Evolutionary conservation across 306 rosid genomes (phyloP).

Genomic region (Mimosa bimucronata): DNA sequence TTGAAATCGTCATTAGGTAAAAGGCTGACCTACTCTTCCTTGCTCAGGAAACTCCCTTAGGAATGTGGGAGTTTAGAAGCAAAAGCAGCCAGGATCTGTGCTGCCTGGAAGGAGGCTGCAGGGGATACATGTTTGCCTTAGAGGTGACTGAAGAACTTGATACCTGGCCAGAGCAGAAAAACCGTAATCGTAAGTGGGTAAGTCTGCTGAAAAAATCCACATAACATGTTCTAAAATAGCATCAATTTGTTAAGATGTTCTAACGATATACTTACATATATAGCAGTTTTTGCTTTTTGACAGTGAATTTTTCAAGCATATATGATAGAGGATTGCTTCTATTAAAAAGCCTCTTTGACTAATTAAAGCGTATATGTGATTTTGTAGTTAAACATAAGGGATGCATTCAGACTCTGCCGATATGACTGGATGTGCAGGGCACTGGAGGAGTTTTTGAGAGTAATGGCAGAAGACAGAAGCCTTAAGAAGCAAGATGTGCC

Average conservation of each 20-base stretch:
- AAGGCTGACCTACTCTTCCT: conserved; percentile 24
- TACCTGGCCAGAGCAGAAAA: conserved; percentile 74
- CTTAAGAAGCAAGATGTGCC: conserved; percentile 30
- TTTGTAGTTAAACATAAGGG: conserved; percentile 58
- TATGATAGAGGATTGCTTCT: neutral
- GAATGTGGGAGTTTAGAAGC: conserved; percentile 90
- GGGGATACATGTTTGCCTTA: conserved; percentile 88
- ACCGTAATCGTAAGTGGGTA: conserved; percentile 79
- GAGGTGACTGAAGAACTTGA: conserved; percentile 86
- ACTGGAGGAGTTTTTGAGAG: conserved; percentile 61
- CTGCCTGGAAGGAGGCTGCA: conserved; percentile 74
- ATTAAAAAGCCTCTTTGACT: conserved; percentile 23
- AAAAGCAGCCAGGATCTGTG: conserved; percentile 67
- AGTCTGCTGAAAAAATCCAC: conserved; percentile 24
- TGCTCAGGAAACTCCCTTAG: conserved; percentile 72
- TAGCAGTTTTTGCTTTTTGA: conserved; percentile 8
- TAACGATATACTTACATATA: neutral
- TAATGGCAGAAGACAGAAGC: conserved; percentile 50
- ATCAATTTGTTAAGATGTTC: neutral
- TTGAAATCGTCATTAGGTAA: conserved; percentile 19
- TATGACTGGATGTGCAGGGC: conserved; percentile 92
- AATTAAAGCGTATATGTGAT: conserved; percentile 5
- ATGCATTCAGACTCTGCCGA: conserved; percentile 74
- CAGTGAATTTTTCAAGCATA: conserved; percentile 30
- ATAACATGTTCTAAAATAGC: neutral